Evolutionary conservation across 345 rosid species (phyloP).

Genomic region (Arabis alpina): DNA sequence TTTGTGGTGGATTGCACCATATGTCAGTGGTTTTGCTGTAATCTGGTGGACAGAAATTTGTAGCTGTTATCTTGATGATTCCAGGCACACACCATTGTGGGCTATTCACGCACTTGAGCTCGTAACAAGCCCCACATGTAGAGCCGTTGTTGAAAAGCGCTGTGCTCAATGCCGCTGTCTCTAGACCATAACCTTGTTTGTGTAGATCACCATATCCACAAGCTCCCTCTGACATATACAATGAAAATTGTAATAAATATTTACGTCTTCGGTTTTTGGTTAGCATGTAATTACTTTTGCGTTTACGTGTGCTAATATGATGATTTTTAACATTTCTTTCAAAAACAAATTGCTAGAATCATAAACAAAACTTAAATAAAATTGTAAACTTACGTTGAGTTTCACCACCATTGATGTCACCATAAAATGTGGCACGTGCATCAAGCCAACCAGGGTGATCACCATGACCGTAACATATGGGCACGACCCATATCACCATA

Average conservation of each 20-base stretch:
- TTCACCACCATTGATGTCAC: constrained; percentile 34
- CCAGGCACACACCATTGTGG: constrained; percentile 34
- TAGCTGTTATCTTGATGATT: constrained; percentile 47
- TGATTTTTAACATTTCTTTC: no score
- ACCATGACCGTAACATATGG: constrained; percentile 16
- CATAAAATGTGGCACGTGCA: constrained; percentile 41
- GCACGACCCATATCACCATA: constrained; percentile 18
- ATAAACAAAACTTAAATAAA: no score
- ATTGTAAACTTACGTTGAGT: constrained; percentile 27
- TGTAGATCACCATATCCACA: constrained; percentile 61
- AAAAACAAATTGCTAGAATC: no score
- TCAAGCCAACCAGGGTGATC: background rate
- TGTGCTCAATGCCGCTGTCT: constrained; percentile 54
- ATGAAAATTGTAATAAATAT: background rate
- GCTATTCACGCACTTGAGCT: constrained; percentile 18
- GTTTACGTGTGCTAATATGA: no score
- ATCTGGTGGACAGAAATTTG: constrained; percentile 70
- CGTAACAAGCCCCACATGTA: constrained; percentile 34
- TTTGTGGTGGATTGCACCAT: constrained; percentile 60
- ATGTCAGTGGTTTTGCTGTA: constrained; percentile 22
- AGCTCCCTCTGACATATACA: constrained; percentile 49
- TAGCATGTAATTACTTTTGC: no score
- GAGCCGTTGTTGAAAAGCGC: constrained; percentile 39
- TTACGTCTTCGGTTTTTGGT: background rate
- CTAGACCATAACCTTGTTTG: constrained; percentile 57